These are phyloP conservation scores for Domatiomyces globalis DNA, from an alignment of 2,329 filamentous ascomycete genomes.

Conservation along the genomic window DNA sequence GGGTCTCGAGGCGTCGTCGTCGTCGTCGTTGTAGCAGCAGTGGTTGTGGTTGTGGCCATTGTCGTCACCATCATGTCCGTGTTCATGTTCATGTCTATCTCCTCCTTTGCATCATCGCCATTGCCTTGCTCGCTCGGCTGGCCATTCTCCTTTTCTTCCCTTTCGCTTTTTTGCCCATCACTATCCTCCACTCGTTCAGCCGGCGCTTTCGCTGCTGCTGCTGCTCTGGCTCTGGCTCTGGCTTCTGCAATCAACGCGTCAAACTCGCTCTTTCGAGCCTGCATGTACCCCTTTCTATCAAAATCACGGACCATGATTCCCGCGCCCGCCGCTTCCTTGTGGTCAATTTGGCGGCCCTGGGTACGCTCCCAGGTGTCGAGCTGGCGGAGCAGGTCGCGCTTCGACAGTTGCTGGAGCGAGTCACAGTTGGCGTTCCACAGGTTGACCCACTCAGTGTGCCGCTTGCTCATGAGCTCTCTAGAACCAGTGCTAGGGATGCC, in stretches of 20 bases:
- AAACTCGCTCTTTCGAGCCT: conserved; percentile 60
- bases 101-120: neutral
- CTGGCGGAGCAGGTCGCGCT: conserved; percentile 59
- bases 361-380: conserved; percentile 77
- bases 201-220: neutral
- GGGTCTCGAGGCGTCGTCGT: neutral
- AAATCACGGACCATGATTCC: conserved; percentile 76
- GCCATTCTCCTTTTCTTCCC: too few species aligned
- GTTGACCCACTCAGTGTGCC: conserved; percentile 88
- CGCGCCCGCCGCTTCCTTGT: conserved; percentile 6
- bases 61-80: neutral
- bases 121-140: too few species aligned
- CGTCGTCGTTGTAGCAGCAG: too few species aligned
- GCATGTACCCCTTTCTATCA: conserved; percentile 61
- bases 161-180: neutral
- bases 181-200: neutral
- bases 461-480: conserved; percentile 55
- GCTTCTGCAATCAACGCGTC: conserved; percentile 55
- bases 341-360: conserved; percentile 38
- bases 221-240: conserved; percentile 4
- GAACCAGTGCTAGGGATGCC: conserved; percentile 60
- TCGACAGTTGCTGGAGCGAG: conserved; percentile 55
- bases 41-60: neutral
- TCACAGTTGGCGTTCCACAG: conserved; percentile 97
- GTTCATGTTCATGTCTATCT: neutral